These are phyloP conservation scores for Willaertia magna DNA, from an alignment of 208 protist species.

Conservation along the genomic window DNA sequence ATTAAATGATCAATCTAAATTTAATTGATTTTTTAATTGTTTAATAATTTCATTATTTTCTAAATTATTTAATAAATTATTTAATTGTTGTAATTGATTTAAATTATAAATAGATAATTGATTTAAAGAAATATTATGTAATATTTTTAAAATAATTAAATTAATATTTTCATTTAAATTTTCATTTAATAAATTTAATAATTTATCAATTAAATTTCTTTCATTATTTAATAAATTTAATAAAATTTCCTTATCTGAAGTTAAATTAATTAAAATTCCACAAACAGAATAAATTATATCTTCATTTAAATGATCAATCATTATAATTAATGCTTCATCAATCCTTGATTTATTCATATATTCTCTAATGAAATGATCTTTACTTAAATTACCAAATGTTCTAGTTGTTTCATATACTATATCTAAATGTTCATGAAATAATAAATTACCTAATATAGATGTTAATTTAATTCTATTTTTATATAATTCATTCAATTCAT, in stretches of 20 bases:
- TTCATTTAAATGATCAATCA: neutral
- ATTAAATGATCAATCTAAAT: neutral
- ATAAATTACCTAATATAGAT: neutral
- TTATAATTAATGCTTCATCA: neutral
- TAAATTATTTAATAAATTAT: neutral
- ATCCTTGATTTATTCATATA: neutral
- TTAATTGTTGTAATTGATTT: neutral
- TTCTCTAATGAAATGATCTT: neutral
- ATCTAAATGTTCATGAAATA: neutral
- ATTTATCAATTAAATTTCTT: neutral
- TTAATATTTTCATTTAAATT: neutral
- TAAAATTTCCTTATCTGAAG: neutral
- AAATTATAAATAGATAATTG: neutral
- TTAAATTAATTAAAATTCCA: neutral
- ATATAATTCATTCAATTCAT: neutral
- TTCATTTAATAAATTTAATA: neutral
- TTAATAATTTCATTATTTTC: no score
- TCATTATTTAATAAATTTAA: neutral
- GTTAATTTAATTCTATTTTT: neutral
- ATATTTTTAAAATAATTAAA: neutral
- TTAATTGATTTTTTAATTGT: neutral
- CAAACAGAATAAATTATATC: neutral
- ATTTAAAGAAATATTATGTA: neutral
- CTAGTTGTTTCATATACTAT: neutral
- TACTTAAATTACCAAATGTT: neutral